Base-by-base conservation (phyloP, 371 early-diverging fungal species). In the Amoeboaphelidium occidentale region DNA sequence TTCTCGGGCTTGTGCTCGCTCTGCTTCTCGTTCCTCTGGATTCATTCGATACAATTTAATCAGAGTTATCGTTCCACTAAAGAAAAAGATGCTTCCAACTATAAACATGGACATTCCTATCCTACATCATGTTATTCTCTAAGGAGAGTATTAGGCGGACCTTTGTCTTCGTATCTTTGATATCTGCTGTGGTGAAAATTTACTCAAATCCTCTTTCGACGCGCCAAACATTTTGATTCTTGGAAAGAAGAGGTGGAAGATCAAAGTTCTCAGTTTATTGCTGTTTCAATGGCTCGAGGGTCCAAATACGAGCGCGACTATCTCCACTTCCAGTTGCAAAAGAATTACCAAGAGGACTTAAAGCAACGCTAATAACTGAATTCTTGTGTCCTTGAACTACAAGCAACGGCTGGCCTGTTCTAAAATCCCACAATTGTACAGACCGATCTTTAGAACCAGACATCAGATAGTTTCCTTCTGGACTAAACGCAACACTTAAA, bases 241-340 rank as follows among this genome's bases (percentile, higher is more conserved):
- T 6, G 17, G 10, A 32, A 17, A 32, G 39, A 32, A 10, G 39
- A 32, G 39, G 17, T 32, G 39, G 39, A 32, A 32, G 39, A 32
- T 32, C 17, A 17, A 32, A 10, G 6, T 32, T 32, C 6, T 32
- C 39, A 32, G 17, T 10, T 10, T 32, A 32, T 32, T 32, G 39
- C 17, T 32, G 10, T 32, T 10, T 32, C 10, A 10, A 32, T 32
- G 39, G 17, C 10, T 32, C 39, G 17, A 32, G 6, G 10, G 6
- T 26, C 96, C 96, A 94, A 47, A 92, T 73, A 51, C 92, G 72
- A 20, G 90, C 90, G 50, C 81, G 73, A 54, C 74, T 78, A 68
- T 94, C 96, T 32, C 96, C 96, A 22, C 85, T 82, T 21, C 90
- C 96, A 10, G 96, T 93, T 10, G 93, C 93, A 68, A 96, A 85